These are phyloP conservation scores for Trichocomaceae sp. DNA, from an alignment of 2,329 filamentous ascomycete genomes.

Conservation along the genomic window DNA sequence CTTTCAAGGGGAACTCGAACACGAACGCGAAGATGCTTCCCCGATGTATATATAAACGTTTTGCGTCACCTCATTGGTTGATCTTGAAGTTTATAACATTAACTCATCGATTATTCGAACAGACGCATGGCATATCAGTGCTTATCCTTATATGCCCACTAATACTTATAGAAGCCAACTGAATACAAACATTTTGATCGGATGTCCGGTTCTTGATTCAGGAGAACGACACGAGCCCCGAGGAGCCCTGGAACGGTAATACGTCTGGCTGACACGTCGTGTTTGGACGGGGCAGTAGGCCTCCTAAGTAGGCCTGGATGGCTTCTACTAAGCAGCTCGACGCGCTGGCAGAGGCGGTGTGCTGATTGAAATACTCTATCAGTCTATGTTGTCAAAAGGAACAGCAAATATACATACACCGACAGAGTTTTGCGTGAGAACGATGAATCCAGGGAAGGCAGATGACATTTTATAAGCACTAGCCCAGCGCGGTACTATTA, in stretches of 20 bases:
- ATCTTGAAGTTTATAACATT: too few species aligned
- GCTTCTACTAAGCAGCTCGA: not conserved
- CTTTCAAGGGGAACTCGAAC: slow-evolving; percentile 2
- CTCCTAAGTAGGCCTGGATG: not conserved
- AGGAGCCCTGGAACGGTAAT: not conserved
- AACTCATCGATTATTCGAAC: too few species aligned
- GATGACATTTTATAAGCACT: slow-evolving; percentile 32
- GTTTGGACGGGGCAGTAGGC: not conserved
- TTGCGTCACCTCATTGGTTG: not conserved
- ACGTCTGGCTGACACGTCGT: slow-evolving; percentile 2
- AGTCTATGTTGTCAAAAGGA: not conserved
- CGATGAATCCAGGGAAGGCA: slow-evolving; percentile 38
- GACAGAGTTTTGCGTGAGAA: slow-evolving; percentile 42
- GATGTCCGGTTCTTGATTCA: not conserved
- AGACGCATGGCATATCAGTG: too few species aligned
- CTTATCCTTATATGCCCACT: too few species aligned
- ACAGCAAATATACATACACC: slow-evolving; percentile 27
- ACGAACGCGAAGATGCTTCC: not conserved
- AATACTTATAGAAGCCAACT: too few species aligned
- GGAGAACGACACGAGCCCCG: not conserved
- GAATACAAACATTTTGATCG: not conserved
- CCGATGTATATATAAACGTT: too few species aligned
- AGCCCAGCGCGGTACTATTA: slow-evolving; percentile 7
- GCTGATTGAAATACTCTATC: not conserved
- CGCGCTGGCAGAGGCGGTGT: not conserved